Conservation (phyloP, 192 early-diverging fungal genomes). For the Paraglomus occultum region DNA sequence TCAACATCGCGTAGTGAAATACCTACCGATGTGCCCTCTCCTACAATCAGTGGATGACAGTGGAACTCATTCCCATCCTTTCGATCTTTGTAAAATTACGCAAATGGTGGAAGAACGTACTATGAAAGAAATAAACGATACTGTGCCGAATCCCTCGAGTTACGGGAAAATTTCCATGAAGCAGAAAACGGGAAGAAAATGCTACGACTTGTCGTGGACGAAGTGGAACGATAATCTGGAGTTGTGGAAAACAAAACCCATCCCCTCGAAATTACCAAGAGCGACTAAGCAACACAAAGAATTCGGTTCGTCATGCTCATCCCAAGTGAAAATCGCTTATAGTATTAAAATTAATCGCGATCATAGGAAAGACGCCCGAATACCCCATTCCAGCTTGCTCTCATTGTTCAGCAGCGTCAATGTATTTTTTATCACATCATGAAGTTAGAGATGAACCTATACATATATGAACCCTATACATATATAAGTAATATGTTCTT, state of each 20-base stretch:
- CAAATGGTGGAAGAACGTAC: neutral
- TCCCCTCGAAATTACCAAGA: conserved; percentile 10
- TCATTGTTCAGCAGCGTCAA: too few species aligned
- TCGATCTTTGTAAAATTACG: too few species aligned
- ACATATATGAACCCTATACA: too few species aligned
- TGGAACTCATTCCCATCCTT: neutral
- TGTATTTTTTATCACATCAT: too few species aligned
- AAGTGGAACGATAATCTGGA: conserved; percentile 1
- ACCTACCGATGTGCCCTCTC: conserved; percentile 19
- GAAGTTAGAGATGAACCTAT: too few species aligned
- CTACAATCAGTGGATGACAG: conserved; percentile 16
- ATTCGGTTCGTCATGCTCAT: conserved; percentile 10
- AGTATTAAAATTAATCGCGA: conserved; percentile 18
- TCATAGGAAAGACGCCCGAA: conserved; percentile 17
- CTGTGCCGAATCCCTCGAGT: neutral
- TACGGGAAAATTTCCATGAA: neutral
- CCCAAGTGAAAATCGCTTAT: conserved; percentile 14
- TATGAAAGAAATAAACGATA: conserved; percentile 8
- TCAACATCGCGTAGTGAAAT: conserved; percentile 2
- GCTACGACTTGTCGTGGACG: neutral
- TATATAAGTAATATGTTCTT: too few species aligned
- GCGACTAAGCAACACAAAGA: conserved; percentile 11
- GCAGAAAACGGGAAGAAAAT: conserved; percentile 3
- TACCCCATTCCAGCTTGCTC: neutral
- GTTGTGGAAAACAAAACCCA: neutral